Evolutionary conservation across 352 stramenopile species (phyloP).

Genomic region (Phytophthora palmivora): DNA sequence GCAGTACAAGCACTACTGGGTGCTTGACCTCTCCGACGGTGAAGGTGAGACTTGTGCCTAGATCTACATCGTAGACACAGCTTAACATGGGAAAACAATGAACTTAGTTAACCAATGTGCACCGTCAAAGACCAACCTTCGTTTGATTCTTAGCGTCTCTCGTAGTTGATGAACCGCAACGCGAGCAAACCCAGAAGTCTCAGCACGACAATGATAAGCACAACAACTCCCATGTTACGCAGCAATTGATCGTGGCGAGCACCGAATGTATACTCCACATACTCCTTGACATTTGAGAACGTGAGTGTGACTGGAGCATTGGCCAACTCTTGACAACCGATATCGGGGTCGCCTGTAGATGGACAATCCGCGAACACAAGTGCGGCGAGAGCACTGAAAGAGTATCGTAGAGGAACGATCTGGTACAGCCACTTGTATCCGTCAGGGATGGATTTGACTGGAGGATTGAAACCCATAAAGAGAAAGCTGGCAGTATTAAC

Average conservation of each 20-base stretch:
- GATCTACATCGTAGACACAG: slow-evolving; percentile 1
- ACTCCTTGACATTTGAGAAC: slow-evolving; percentile 50
- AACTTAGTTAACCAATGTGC: slow-evolving; percentile 4
- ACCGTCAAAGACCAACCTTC: not conserved
- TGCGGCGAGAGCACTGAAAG: slow-evolving; percentile 48
- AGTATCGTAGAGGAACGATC: slow-evolving; percentile 56
- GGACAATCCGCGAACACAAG: slow-evolving; percentile 53
- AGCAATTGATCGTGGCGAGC: slow-evolving; percentile 44
- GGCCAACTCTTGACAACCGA: slow-evolving; percentile 38
- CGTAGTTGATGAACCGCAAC: slow-evolving; percentile 61
- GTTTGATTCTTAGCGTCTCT: slow-evolving; percentile 39
- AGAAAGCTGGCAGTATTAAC: slow-evolving; percentile 78
- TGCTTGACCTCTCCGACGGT: slow-evolving; percentile 34
- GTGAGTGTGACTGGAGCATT: slow-evolving; percentile 36
- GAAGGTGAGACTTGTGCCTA: slow-evolving; percentile 27
- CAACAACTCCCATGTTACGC: slow-evolving; percentile 45
- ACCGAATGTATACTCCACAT: slow-evolving; percentile 52
- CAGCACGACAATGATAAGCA: slow-evolving; percentile 50
- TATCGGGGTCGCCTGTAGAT: slow-evolving; percentile 10
- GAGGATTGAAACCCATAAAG: slow-evolving; percentile 80
- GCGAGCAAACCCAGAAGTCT: slow-evolving; percentile 51
- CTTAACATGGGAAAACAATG: slow-evolving; percentile 5
- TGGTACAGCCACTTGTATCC: slow-evolving; percentile 72
- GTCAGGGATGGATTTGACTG: slow-evolving; percentile 50
- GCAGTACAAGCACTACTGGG: slow-evolving; percentile 47